Conservation (phyloP, 176 grass and related monocot genomes). For the Oryza punctata region DNA sequence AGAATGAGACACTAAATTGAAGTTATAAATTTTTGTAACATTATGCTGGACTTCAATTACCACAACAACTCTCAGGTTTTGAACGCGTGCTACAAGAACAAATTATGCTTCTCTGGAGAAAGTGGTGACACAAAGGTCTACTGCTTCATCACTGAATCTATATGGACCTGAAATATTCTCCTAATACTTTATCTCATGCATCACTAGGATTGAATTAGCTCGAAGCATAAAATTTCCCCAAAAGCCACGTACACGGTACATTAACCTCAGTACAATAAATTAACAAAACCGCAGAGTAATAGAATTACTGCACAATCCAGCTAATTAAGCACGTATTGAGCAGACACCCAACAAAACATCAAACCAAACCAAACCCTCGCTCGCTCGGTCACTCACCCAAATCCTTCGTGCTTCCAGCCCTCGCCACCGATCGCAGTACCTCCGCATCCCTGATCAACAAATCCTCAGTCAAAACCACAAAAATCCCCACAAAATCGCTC, state of each 20-base stretch:
- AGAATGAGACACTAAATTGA: slow-evolving; percentile 9
- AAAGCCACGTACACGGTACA: not conserved
- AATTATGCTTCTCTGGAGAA: not conserved
- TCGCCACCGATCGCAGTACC: slow-evolving; percentile 73
- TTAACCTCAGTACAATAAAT: not conserved
- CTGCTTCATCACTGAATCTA: not conserved
- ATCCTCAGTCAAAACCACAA: not conserved
- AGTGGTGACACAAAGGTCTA: not conserved
- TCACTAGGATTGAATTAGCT: not conserved
- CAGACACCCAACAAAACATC: not conserved
- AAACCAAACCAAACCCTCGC: slow-evolving; percentile 51
- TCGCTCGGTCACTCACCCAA: slow-evolving; percentile 53
- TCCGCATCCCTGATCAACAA: slow-evolving; percentile 68
- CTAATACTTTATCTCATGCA: not conserved
- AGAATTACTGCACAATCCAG: not conserved
- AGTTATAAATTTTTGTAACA: not conserved
- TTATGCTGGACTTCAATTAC: not conserved
- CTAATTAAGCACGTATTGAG: not conserved
- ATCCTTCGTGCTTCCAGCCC: slow-evolving; percentile 85
- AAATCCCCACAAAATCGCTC: not conserved
- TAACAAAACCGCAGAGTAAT: not conserved
- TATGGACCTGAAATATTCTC: not conserved
- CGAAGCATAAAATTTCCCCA: not conserved
- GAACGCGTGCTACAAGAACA: not conserved
- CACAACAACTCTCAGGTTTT: slow-evolving; percentile 8